phyloP scores from a whole-genome alignment of 805 yeast genomes.

The Metschnikowia cerradonensis region DNA sequence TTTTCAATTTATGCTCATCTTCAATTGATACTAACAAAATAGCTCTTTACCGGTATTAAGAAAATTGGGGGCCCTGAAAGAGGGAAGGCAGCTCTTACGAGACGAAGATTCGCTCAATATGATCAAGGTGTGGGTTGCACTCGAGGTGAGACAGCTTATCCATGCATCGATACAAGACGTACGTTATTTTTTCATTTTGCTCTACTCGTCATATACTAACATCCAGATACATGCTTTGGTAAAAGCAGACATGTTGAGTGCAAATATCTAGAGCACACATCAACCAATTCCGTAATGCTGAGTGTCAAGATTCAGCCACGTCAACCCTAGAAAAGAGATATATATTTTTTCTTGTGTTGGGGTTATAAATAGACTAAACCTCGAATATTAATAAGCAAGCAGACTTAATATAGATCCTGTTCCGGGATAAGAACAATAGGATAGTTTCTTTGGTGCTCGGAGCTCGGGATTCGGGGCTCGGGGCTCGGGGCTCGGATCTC shows the following conservation, averaged over 20 bases:
- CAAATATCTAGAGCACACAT: slow-evolving; percentile 27
- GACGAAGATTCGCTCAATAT: slow-evolving; percentile 65
- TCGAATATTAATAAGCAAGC: no score
- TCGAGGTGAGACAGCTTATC: slow-evolving; percentile 84
- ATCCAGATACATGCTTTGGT: slow-evolving; percentile 39
- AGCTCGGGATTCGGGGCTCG: neutral
- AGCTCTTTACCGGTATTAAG: slow-evolving; percentile 84
- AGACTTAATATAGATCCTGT: no score
- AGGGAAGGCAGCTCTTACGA: slow-evolving; percentile 54
- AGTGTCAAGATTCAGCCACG: no score
- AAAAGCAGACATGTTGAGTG: slow-evolving; percentile 45
- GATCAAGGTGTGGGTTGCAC: slow-evolving; percentile 86
- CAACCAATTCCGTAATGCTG: neutral
- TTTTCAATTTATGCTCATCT: neutral
- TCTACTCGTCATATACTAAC: slow-evolving; percentile 16
- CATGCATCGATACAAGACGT: slow-evolving; percentile 79
- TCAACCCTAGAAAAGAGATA: neutral
- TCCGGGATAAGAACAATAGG: no score
- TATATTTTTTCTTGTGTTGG: no score
- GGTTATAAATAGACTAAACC: no score
- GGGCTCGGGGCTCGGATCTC: neutral
- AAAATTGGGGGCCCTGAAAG: slow-evolving; percentile 67
- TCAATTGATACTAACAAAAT: slow-evolving; percentile 14
- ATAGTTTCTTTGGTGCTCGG: neutral
- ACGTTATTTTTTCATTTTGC: slow-evolving; percentile 20